These are phyloP conservation scores for Fusarium luffae DNA, from an alignment of 2,329 filamentous ascomycete genomes.

Conservation along the genomic window DNA sequence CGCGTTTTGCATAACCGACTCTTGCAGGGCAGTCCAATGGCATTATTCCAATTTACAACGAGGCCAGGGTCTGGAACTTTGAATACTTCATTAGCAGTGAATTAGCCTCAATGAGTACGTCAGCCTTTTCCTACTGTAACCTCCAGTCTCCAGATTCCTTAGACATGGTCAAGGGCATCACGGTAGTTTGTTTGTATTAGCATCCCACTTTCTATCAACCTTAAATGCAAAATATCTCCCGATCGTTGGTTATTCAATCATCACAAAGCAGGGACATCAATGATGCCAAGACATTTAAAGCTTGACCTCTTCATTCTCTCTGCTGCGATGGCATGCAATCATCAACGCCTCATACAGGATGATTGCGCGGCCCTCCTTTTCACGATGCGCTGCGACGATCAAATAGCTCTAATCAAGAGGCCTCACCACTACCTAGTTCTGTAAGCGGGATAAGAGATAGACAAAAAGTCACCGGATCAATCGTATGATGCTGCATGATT, in stretches of 20 bases:
- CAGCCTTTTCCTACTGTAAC: constrained; percentile 8
- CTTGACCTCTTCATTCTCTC: neutral
- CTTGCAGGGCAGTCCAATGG: constrained; percentile 14
- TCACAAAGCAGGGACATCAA: constrained; percentile 24
- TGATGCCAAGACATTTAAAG: constrained; percentile 19
- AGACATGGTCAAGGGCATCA: constrained; percentile 5
- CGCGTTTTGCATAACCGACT: constrained; percentile 7
- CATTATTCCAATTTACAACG: constrained; percentile 26
- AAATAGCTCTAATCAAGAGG: neutral
- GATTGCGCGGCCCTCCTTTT: constrained; percentile 38
- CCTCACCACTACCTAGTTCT: neutral
- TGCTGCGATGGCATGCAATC: constrained; percentile 19
- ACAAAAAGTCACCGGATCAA: neutral
- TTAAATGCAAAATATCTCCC: neutral
- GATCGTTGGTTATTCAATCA: constrained; percentile 26
- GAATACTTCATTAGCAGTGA: neutral
- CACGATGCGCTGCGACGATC: neutral
- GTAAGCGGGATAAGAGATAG: neutral
- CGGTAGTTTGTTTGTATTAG: neutral
- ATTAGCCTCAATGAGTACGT: constrained; percentile 17
- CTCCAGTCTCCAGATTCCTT: neutral
- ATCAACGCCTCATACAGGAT: constrained; percentile 22
- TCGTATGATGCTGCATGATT: neutral
- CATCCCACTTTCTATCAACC: neutral
- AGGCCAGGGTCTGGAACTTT: constrained; percentile 1